Conservation (phyloP, 1,284 basidiomycete species). For the Cystobasidium sp. region DNA sequence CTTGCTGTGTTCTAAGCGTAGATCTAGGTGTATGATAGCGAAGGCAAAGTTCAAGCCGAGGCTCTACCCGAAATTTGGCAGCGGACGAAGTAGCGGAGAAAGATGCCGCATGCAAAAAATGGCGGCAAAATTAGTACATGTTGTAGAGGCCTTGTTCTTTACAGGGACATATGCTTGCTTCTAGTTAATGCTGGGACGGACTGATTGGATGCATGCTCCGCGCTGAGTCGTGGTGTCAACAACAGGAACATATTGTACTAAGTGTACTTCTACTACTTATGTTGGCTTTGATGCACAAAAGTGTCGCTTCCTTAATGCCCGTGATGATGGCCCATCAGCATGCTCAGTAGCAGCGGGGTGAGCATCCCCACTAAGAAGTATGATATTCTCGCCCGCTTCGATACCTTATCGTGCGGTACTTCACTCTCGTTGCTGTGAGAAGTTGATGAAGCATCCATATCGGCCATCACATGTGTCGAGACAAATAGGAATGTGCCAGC, state of each 20-base stretch:
- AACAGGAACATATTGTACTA: background rate
- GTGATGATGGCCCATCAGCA: constrained; percentile 37
- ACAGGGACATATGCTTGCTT: too few species aligned
- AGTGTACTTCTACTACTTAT: too few species aligned
- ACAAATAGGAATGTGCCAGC: constrained; percentile 45
- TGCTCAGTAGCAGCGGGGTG: constrained; percentile 21
- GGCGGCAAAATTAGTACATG: background rate
- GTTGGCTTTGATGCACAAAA: too few species aligned
- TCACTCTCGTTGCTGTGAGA: constrained; percentile 1
- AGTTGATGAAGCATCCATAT: constrained; percentile 29
- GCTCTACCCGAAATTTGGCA: too few species aligned
- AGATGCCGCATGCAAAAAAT: background rate
- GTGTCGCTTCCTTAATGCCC: constrained; percentile 8
- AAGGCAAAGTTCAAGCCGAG: background rate
- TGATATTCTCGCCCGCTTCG: constrained; percentile 14
- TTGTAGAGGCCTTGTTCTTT: too few species aligned
- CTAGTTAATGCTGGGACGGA: too few species aligned
- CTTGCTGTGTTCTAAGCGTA: background rate
- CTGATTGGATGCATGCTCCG: background rate
- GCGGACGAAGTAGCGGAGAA: too few species aligned
- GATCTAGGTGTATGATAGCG: background rate
- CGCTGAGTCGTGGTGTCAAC: background rate
- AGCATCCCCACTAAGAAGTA: constrained; percentile 35
- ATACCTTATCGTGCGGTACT: background rate
- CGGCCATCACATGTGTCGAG: constrained; percentile 40